A percentile compares a stretch with the other conserved stretches of the same genome.
Evolutionary conservation across 108 stramenopile genomes (phyloP).

Genomic region (Fistulifera pelliculosa): DNA sequence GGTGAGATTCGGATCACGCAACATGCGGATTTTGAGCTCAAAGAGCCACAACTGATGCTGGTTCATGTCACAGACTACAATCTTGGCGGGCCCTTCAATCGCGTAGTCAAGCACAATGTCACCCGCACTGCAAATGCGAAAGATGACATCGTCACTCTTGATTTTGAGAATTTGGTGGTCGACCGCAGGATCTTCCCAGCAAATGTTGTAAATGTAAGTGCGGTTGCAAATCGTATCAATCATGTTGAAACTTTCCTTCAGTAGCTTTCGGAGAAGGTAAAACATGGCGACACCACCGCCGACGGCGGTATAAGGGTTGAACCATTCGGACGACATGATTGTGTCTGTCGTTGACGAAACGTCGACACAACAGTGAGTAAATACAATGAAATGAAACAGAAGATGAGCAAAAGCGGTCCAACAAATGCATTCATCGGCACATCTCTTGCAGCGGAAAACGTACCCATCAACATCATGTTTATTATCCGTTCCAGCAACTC

Average conservation of each 20-base stretch:
- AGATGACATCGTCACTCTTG: conserved; percentile 40
- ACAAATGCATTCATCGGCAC: too few relatives aligned
- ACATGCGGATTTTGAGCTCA: conserved; percentile 54
- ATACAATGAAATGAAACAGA: too few relatives aligned
- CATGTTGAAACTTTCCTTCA: conserved; percentile 17
- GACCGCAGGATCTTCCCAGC: conserved; percentile 58
- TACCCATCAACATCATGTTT: too few relatives aligned
- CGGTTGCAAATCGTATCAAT: conserved; percentile 47
- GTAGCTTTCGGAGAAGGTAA: background rate
- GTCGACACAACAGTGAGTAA: too few relatives aligned
- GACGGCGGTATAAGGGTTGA: too few relatives aligned
- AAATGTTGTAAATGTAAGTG: conserved; percentile 63
- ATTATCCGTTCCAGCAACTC: too few relatives aligned
- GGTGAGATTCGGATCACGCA: conserved; percentile 43
- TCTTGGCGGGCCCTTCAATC: conserved; percentile 48
- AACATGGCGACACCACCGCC: too few relatives aligned
- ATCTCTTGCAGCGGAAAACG: too few relatives aligned
- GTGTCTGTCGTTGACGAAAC: too few relatives aligned
- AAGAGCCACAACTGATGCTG: conserved; percentile 52
- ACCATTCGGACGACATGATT: too few relatives aligned
- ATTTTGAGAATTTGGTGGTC: conserved; percentile 46
- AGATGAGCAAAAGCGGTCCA: too few relatives aligned
- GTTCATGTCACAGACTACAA: conserved; percentile 59
- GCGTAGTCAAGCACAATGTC: conserved; percentile 54
- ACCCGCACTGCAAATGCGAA: conserved; percentile 47